Base-by-base conservation (phyloP, 2,329 filamentous ascomycete genomes). In the Nigrograna mackinnonii region DNA sequence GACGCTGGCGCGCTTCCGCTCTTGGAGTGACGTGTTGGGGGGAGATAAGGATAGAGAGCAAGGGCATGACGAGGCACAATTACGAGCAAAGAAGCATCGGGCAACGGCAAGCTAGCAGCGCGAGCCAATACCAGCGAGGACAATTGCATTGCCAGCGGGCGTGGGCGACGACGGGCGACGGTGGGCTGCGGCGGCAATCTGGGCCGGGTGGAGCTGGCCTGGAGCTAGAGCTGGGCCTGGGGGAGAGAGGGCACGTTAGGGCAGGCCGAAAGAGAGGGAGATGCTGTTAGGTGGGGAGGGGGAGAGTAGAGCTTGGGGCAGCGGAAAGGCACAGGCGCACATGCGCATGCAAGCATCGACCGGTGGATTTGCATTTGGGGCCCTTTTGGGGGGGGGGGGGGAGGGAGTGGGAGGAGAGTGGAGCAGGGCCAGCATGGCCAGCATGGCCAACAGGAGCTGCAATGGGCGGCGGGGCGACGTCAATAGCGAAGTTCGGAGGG, bases 161-260 rank as follows among this genome's bases (percentile, higher is more conserved):
- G n/a, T n/a, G n/a, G n/a, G n/a, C n/a, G n/a, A 28, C 45, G 52
- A 22, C 44, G 50, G 50, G 43, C 40, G 40, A 36, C 52, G 57
- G 59, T 62, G 62, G 58, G 57, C 55, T 52, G 50, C 49, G 49
- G 56, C 58, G 57, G 55, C 50, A 60, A 62, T 61, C 60, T 58
- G 46, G 53, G 48, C 47, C 50, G 30, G 55, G n/a, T n/a, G n/a
- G n/a, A n/a, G n/a, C n/a, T n/a, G n/a, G n/a, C n/a, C n/a, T n/a
- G n/a, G n/a, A n/a, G n/a, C n/a, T n/a, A n/a, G n/a, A n/a, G n/a
- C n/a, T n/a, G n/a, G n/a, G n/a, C n/a, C n/a, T n/a, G n/a, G n/a
- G n/a, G n/a, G n/a, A n/a, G n/a, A n/a, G n/a, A n/a, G n/a, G n/a
- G n/a, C n/a, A n/a, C n/a, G n/a, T n/a, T n/a, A n/a, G n/a, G n/a